Evolutionary conservation across 1,284 basidiomycete species (phyloP).

Genomic region (Abortiporus biennis): DNA sequence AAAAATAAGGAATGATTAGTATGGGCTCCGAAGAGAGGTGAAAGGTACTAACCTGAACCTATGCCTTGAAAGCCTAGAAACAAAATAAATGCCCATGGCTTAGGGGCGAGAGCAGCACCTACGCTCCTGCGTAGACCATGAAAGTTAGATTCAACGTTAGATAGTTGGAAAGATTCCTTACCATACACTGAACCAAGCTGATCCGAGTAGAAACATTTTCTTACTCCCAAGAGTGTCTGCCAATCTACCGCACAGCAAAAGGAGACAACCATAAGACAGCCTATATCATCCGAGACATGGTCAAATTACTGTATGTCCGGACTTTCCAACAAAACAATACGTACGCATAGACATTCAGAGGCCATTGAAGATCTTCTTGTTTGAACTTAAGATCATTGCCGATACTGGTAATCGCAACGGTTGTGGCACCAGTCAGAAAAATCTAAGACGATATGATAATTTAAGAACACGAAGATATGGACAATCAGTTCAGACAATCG

Average conservation of each 20-base stretch:
- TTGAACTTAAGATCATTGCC: slow-evolving; percentile 30
- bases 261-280: slow-evolving; percentile 25
- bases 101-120: slow-evolving; percentile 23
- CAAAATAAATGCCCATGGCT: slow-evolving; percentile 22
- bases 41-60: slow-evolving; percentile 18
- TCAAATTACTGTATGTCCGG: too few relatives aligned
- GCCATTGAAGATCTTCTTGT: slow-evolving; percentile 35
- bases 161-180: slow-evolving; percentile 8
- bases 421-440: slow-evolving; percentile 34
- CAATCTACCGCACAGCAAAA: slow-evolving; percentile 29
- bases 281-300: slow-evolving; percentile 11
- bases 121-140: slow-evolving; percentile 21
- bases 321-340: slow-evolving; percentile 10
- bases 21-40: neutral
- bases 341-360: slow-evolving; percentile 33
- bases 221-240: slow-evolving; percentile 34
- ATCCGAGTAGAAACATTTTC: slow-evolving; percentile 29
- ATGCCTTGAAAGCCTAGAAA: slow-evolving; percentile 27
- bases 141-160: neutral
- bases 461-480: neutral
- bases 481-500: neutral
- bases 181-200: slow-evolving; percentile 26
- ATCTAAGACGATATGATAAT: slow-evolving; percentile 16
- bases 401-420: slow-evolving; percentile 36
- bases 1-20: neutral